Evolutionary conservation across 345 rosid species (phyloP).

Genomic region (Citrus sinensis): DNA sequence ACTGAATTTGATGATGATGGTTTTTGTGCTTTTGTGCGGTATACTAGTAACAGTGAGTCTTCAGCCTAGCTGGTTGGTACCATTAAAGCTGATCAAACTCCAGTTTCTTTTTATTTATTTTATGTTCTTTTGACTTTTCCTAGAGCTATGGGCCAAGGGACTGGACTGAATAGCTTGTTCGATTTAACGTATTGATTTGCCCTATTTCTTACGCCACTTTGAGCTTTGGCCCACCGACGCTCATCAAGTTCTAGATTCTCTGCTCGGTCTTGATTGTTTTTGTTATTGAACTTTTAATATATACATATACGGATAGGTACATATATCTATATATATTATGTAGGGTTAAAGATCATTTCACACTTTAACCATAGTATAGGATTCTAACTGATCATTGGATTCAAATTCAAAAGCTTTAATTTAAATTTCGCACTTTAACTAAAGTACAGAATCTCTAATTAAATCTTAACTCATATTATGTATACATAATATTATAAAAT

Average conservation of each 20-base stretch:
- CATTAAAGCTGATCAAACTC: neutral
- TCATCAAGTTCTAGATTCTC: neutral
- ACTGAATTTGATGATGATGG: conserved; percentile 6
- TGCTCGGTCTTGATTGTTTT: no score
- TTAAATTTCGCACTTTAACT: no score
- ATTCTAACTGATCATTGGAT: no score
- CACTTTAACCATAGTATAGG: no score
- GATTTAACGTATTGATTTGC: neutral
- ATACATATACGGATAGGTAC: no score
- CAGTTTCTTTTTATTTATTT: neutral
- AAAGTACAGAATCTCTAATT: no score
- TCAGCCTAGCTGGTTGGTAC: neutral
- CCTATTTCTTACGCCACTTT: neutral
- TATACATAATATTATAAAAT: no score
- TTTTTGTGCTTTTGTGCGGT: neutral
- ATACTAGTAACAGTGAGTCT: neutral
- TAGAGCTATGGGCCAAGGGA: neutral
- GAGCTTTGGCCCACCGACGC: conserved; percentile 5
- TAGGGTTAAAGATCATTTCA: no score
- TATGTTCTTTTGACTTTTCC: neutral
- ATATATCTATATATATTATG: no score
- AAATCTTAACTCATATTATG: no score
- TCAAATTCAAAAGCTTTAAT: no score
- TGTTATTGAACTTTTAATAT: no score
- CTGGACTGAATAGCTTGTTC: conserved; percentile 17